Conservation (phyloP, 2,329 filamentous ascomycete species). For the Hymenoscyphus linearis region DNA sequence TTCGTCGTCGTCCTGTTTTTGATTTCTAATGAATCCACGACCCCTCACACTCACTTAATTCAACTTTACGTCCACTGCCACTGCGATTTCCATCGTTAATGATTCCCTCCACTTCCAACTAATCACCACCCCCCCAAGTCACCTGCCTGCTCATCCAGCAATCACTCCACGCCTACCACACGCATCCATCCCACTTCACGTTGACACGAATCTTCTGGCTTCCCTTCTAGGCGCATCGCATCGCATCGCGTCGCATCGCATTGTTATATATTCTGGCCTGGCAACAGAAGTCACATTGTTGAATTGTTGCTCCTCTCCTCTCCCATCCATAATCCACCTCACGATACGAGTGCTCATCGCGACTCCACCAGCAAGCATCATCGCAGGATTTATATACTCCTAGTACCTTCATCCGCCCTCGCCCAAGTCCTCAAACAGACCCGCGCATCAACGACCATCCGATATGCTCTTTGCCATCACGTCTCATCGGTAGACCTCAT, state of each 20-base stretch:
- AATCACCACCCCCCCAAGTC: not conserved
- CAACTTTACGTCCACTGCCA: not conserved
- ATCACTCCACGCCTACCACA: constrained; percentile 1
- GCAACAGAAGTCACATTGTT: not conserved
- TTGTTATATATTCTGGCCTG: not conserved
- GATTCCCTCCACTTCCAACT: not conserved
- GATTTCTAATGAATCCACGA: constrained; percentile 1
- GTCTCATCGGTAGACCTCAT: constrained; percentile 6
- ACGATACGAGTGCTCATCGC: not conserved
- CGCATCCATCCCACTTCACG: constrained; percentile 3
- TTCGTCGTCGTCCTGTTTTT: constrained; percentile 3
- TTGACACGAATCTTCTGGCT: constrained; percentile 6
- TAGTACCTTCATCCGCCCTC: not conserved
- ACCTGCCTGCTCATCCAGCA: not conserved
- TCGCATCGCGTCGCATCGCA: not conserved
- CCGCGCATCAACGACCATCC: constrained; percentile 1
- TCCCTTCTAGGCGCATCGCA: not conserved
- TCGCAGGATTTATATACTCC: constrained; percentile 7
- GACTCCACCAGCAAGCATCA: constrained; percentile 5
- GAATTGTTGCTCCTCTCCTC: too few relatives aligned
- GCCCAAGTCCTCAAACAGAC: not conserved
- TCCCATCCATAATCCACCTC: not conserved
- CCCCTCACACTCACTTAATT: not conserved
- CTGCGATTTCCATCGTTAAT: not conserved
- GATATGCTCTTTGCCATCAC: constrained; percentile 3